Evolutionary conservation across 208 protist species (phyloP), one percentile per base, ranked within the genome.

Genomic region (Leishmania mexicana): DNA sequence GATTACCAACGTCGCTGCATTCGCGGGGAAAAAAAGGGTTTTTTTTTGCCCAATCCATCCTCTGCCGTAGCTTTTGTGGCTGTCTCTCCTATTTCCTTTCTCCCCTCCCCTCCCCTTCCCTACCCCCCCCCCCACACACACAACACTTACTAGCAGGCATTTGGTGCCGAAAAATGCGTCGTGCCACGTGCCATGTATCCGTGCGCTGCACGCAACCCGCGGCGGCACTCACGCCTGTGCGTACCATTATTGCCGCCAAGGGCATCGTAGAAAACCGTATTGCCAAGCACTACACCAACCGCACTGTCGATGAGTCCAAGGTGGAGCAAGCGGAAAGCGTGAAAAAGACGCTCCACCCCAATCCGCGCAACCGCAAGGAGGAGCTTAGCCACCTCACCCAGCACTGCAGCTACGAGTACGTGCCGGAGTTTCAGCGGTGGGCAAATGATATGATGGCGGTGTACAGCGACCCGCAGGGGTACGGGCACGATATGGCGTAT

Each of bases 381-480:
- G 92, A 89, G 60, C 92, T 97, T 45, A 94, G 89, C 73, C 91
- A 97, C 85, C 87, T 96, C 45, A 96, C 92, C 28, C 92, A 95
- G 72, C 93, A 96, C 77, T 96, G 93, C 81, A 94, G 88, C 80
- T 96, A 95, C 87, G 95, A 97, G 85, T 97, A 97, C 85, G 88
- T 96, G 45, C 92, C 95, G n/a, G 93, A 97, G 86, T 97, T 97
- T 83, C 95, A 97, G 87, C 95, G 95, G 24, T 96, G 92, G 92
- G 89, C 95, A 45, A 96, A 97, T 83, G 95, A 96, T 68, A 96
- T 97, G 93, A 94, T 97, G 92, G 95, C 95, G 2, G 87, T 97
- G 38, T 95, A 96, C 76, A 95, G 87, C 79, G 93, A 97, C 75
- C 93, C 93, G 49, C 89, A 95, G 75, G 92, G 87, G 2, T 97